A percentile compares a stretch with the other conserved stretches of the same genome.
Evolutionary conservation across 1,284 basidiomycete genomes (phyloP).

Genomic region (Ceratorhiza oryzae-sativae): DNA sequence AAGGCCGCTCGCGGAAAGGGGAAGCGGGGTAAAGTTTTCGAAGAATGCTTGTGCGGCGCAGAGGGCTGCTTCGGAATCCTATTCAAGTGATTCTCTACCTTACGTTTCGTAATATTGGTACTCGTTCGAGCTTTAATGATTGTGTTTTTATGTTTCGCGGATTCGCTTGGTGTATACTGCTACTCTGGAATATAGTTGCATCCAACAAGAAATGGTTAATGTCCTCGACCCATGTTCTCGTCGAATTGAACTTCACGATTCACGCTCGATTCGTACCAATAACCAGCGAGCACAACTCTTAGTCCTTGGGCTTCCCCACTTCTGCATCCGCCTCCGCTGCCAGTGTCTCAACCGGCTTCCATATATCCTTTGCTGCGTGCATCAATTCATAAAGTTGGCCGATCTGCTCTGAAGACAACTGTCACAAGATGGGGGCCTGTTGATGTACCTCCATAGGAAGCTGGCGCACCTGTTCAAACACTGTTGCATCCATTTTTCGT

Average conservation of each 20-base stretch:
- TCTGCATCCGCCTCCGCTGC: conserved; percentile 19
- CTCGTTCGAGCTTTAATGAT: not conserved
- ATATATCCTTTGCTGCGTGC: conserved; percentile 85
- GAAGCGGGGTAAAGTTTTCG: conserved; percentile 27
- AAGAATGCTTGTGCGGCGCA: conserved; percentile 25
- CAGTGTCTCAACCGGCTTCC: conserved; percentile 62
- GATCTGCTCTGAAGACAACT: conserved; percentile 92
- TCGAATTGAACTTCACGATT: too few relatives aligned
- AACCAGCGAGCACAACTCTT: not conserved
- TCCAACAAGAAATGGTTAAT: too few relatives aligned
- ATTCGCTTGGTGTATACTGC: not conserved
- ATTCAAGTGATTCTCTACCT: not conserved
- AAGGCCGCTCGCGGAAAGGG: not conserved
- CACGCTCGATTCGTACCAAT: too few relatives aligned
- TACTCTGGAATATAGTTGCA: too few relatives aligned
- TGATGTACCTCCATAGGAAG: not conserved
- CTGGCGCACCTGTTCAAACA: conserved; percentile 76
- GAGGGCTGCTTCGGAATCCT: conserved; percentile 26
- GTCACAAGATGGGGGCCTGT: not conserved
- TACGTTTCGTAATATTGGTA: not conserved
- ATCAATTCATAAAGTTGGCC: conserved; percentile 92
- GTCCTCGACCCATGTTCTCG: too few relatives aligned
- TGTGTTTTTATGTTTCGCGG: not conserved
- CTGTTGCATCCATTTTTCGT: conserved; percentile 73
- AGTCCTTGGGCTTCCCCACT: not conserved